Base-by-base conservation (phyloP, 805 yeast species). In the Jamesozyma spencerorum region DNA sequence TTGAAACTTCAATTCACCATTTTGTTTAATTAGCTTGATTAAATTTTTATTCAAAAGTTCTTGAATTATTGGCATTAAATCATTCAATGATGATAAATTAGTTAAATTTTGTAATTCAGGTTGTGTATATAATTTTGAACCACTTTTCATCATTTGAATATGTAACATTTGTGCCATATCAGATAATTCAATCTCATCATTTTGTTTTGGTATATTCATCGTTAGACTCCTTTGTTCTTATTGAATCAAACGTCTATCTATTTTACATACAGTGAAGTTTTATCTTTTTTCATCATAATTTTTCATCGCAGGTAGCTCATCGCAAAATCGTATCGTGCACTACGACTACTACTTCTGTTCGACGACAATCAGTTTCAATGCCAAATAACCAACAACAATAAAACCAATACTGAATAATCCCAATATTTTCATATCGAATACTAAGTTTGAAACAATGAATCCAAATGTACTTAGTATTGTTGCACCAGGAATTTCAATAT, bases 401-500 rank as follows among this genome's bases (percentile, higher is more conserved):
- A 86, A 86, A 1, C 69, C 55, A 1, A 68, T 61, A 24, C 79
- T 71, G 68, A 83, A 77, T 0, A 72, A 69, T 0, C 67, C 65
- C 38, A 92, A 68, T 44, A 75, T 75, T 27, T 70, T 57, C 22
- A 81, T 70, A 58, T 92, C 97, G 28, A 68, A 67, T 61, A 75
- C 62, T 40, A 84, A 73, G 2, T 88, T 92, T 18, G 79, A 76
- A 12, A 85, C 90, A 48, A 85, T 75, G 60, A 92, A 92, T 0
- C 98, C 98, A 67, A 92, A 92, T 0, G 97, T 86, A 50, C 94
- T 84, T 50, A 92, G 70, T 41, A 92, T 92, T 1, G 95, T 94
- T 2, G 98, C 97, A 10, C 98, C 98, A 0, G 98, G 98, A 13
- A 92, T 94, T 61, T 87, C 95, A 51, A 92, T 90, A 34, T 88